A percentile compares a stretch with the other conserved stretches of the same genome.
phyloP scores from a whole-genome alignment of 768 basidiomycete genomes.

The Lyophyllum decastes region DNA sequence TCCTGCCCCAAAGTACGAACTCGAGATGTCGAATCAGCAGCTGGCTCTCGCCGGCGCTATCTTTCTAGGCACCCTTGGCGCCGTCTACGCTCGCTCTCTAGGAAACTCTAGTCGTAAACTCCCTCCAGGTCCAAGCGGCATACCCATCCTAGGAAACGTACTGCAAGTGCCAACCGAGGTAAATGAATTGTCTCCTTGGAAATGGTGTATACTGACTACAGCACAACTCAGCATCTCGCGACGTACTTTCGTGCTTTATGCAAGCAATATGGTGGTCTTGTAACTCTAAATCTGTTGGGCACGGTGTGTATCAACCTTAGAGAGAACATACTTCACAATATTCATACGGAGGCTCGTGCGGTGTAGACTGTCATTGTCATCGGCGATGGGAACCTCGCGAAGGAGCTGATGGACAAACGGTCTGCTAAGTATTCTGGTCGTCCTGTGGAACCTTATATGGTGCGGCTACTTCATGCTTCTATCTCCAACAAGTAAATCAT shows the following conservation, averaged over 20 bases:
- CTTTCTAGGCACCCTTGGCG: neutral
- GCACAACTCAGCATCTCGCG: neutral
- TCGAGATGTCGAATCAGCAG: neutral
- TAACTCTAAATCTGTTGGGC: conserved; percentile 3
- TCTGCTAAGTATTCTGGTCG: conserved; percentile 8
- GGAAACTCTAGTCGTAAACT: neutral
- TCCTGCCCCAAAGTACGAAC: neutral
- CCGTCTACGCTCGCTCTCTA: neutral
- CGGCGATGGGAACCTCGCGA: conserved; percentile 5
- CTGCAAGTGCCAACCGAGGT: conserved; percentile 10
- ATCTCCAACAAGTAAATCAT: neutral
- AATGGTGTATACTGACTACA: neutral
- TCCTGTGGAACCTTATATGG: conserved; percentile 8
- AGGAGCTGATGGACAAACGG: conserved; percentile 7
- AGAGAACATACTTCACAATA: neutral
- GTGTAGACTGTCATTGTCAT: neutral
- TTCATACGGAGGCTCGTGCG: neutral
- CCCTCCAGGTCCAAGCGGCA: conserved; percentile 1
- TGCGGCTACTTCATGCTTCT: neutral
- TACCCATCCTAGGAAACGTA: conserved; percentile 6
- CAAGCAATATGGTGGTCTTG: conserved; percentile 7
- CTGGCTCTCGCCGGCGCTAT: neutral
- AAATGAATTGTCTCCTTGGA: neutral
- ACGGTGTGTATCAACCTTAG: neutral
- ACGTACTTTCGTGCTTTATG: conserved; percentile 2